These are phyloP conservation scores for Rhizopus arrhizus DNA, from an alignment of 371 early-diverging fungal species.

Conservation along the genomic window DNA sequence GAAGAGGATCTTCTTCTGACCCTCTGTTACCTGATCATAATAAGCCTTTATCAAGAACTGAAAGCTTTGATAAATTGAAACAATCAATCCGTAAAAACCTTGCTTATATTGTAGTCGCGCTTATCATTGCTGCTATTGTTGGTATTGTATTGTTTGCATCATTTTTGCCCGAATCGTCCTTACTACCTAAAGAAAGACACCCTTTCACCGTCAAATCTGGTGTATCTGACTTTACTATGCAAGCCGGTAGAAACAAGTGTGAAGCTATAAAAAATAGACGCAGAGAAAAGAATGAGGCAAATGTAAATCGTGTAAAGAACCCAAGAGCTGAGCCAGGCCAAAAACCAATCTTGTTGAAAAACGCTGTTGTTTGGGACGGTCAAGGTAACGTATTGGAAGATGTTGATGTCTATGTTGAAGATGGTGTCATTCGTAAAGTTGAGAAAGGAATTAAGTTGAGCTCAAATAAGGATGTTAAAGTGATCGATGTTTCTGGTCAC, in stretches of 20 bases:
- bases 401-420: conserved; percentile 54
- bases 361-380: conserved; percentile 67
- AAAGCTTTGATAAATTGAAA: neutral
- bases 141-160: conserved; percentile 6
- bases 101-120: conserved; percentile 2
- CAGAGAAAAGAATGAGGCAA: conserved; percentile 11
- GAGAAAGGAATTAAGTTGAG: conserved; percentile 32
- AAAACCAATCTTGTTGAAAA: conserved; percentile 44
- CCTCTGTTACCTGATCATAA: neutral
- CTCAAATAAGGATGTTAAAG: conserved; percentile 20
- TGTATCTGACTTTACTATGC: conserved; percentile 24
- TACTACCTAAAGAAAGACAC: conserved; percentile 12
- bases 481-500: conserved; percentile 66
- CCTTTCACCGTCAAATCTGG: conserved; percentile 7
- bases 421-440: conserved; percentile 53
- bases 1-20: conserved; percentile 7
- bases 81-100: conserved; percentile 11
- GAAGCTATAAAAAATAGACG: conserved; percentile 15
- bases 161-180: conserved; percentile 12
- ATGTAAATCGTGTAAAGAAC: conserved; percentile 9
- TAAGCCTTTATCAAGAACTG: neutral
- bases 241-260: conserved; percentile 24
- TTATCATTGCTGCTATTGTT: conserved; percentile 1
- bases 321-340: conserved; percentile 19
- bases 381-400: conserved; percentile 45